Percentiles rank a stretch among this genome's conserved stretches.
Conservation (phyloP, 192 early-diverging fungal genomes). For the Entomortierella lignicola region DNA sequence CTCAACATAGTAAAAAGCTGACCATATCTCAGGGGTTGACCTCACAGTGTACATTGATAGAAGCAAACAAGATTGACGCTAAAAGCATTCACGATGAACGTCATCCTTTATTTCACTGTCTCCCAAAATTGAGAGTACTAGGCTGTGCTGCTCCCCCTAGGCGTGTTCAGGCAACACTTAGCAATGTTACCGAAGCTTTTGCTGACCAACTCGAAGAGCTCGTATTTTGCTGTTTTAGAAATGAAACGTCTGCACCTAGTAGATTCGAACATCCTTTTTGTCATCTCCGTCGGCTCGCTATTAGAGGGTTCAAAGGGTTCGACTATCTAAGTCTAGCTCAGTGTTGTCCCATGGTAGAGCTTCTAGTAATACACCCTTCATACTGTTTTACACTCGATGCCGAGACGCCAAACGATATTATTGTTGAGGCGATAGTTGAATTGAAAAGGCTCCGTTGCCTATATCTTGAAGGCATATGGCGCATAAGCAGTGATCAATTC, state of each 20-base stretch:
- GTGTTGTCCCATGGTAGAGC: conserved; percentile 14
- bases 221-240: background rate
- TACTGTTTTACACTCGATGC: background rate
- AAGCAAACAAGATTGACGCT: too few species aligned
- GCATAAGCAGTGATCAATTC: background rate
- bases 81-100: background rate
- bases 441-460: background rate
- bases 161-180: background rate
- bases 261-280: conserved; percentile 1
- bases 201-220: conserved; percentile 24
- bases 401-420: background rate
- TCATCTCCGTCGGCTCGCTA: conserved; percentile 4
- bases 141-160: background rate
- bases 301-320: conserved; percentile 7
- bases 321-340: background rate
- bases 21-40: background rate
- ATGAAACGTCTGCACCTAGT: background rate
- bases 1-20: background rate
- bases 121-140: conserved; percentile 20
- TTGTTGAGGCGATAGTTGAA: conserved; percentile 2
- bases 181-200: conserved; percentile 2
- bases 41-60: too few species aligned
- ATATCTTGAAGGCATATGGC: conserved; percentile 23
- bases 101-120: background rate
- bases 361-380: conserved; percentile 5